These are phyloP conservation scores for Aspergillus sp. DNA, from an alignment of 2,329 filamentous ascomycete genomes.

Conservation along the genomic window DNA sequence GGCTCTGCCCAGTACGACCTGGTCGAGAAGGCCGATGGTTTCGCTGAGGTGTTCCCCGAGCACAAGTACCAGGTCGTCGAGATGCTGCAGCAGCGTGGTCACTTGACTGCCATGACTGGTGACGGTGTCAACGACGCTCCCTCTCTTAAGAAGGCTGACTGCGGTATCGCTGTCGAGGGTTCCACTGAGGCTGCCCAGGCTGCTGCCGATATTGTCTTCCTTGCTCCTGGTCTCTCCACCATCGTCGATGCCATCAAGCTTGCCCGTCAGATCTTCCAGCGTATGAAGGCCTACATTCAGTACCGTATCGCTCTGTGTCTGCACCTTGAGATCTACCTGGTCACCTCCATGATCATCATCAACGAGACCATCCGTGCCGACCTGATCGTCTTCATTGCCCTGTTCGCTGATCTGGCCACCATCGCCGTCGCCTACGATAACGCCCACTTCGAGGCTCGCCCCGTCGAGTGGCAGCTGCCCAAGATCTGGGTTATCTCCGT, in stretches of 20 bases:
- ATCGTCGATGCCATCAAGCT: slow-evolving; percentile 73
- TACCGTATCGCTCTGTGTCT: slow-evolving; percentile 74
- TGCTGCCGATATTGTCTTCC: slow-evolving; percentile 71
- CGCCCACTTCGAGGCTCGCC: slow-evolving; percentile 70
- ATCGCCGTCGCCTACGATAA: slow-evolving; percentile 78
- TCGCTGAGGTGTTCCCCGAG: slow-evolving; percentile 72
- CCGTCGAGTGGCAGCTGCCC: slow-evolving; percentile 76
- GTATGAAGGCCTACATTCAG: slow-evolving; percentile 75
- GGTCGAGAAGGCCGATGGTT: slow-evolving; percentile 70
- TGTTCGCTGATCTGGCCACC: slow-evolving; percentile 76
- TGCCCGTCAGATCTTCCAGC: slow-evolving; percentile 72
- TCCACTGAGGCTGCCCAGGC: slow-evolving; percentile 70
- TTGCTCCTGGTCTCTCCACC: slow-evolving; percentile 68
- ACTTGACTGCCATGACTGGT: slow-evolving; percentile 73
- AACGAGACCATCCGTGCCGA: slow-evolving; percentile 71
- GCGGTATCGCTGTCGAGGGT: slow-evolving; percentile 71
- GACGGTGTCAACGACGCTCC: slow-evolving; percentile 74
- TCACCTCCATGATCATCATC: slow-evolving; percentile 75
- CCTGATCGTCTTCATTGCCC: slow-evolving; percentile 74
- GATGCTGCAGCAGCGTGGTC: slow-evolving; percentile 71
- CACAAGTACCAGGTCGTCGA: slow-evolving; percentile 76
- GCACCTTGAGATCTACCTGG: slow-evolving; percentile 73
- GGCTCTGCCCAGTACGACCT: slow-evolving; percentile 73
- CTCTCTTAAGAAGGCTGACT: slow-evolving; percentile 71
- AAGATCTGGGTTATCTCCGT: slow-evolving; percentile 73